Evolutionary conservation across 2,329 filamentous ascomycete genomes (phyloP).

Genomic region (Aspergillus neotritici): DNA sequence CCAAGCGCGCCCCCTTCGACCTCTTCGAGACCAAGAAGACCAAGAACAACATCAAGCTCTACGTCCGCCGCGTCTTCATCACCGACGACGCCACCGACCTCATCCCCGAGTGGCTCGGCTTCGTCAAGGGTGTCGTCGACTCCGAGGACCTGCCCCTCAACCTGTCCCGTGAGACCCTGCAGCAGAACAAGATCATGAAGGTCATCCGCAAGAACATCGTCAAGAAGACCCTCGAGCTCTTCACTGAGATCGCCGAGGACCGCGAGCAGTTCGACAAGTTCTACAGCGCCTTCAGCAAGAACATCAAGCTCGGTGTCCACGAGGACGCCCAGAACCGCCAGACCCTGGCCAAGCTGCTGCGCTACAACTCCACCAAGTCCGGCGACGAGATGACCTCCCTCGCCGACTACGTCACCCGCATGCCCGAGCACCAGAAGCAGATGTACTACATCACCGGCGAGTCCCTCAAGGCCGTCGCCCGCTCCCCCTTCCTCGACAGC

Average conservation of each 20-base stretch:
- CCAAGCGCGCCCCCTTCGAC: slow-evolving; percentile 98
- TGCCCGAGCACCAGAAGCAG: slow-evolving; percentile 99
- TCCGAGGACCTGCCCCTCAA: slow-evolving; percentile 99
- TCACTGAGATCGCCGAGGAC: slow-evolving; percentile 98
- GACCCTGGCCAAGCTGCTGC: slow-evolving; percentile 91
- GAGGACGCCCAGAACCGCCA: slow-evolving; percentile 97
- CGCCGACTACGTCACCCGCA: slow-evolving; percentile 95
- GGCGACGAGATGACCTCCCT: slow-evolving; percentile 93
- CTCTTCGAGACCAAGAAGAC: slow-evolving; percentile 99
- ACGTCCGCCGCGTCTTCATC: slow-evolving; percentile 99
- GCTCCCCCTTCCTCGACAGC: slow-evolving; percentile 97
- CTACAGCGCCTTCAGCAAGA: slow-evolving; percentile 99
- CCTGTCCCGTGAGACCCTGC: slow-evolving; percentile 98
- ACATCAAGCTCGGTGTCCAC: slow-evolving; percentile 99
- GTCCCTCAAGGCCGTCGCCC: slow-evolving; percentile 94
- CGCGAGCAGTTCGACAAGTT: slow-evolving; percentile 99
- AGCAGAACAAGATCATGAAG: slow-evolving; percentile 99
- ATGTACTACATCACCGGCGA: slow-evolving; percentile 99
- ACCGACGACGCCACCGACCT: slow-evolving; percentile 98
- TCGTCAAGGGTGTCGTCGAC: slow-evolving; percentile 99
- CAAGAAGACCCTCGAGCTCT: slow-evolving; percentile 99
- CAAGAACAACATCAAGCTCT: slow-evolving; percentile 99
- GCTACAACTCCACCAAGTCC: slow-evolving; percentile 98
- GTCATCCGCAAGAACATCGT: slow-evolving; percentile 99
- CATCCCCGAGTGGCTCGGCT: slow-evolving; percentile 98